Conservation (phyloP, 2,329 filamentous ascomycete genomes). For the Aureobasidium uvarum region DNA sequence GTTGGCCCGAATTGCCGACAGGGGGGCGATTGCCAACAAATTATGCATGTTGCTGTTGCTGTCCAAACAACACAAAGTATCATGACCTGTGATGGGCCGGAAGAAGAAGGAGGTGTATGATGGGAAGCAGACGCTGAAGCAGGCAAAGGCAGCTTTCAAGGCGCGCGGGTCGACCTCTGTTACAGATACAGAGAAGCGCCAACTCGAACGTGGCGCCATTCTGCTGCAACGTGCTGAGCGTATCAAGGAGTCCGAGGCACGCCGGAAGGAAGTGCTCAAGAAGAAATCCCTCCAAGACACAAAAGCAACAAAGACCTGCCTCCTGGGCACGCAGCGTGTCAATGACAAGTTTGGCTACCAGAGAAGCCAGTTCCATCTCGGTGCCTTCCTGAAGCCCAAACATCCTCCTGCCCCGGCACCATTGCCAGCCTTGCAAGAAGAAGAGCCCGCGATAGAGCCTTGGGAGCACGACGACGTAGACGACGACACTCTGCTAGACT, state of each 20-base stretch:
- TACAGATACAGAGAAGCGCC: constrained; percentile 36
- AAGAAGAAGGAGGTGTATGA: constrained; percentile 22
- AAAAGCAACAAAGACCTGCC: constrained; percentile 28
- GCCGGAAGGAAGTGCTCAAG: constrained; percentile 35
- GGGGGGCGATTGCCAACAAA: constrained; percentile 1
- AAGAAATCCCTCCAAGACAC: constrained; percentile 34
- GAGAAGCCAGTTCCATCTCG: constrained; percentile 40
- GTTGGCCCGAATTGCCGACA: background rate
- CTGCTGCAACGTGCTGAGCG: constrained; percentile 39
- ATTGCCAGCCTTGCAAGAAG: background rate
- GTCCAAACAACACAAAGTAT: background rate
- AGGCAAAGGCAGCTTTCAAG: constrained; percentile 42
- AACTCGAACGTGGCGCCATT: constrained; percentile 38
- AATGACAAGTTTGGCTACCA: constrained; percentile 39
- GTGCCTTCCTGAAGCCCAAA: constrained; percentile 36
- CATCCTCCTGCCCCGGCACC: background rate
- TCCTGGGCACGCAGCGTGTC: constrained; percentile 36
- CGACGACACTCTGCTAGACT: constrained; percentile 36
- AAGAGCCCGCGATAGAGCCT: background rate
- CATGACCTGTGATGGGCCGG: constrained; percentile 19
- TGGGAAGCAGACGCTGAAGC: constrained; percentile 37
- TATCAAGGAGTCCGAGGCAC: constrained; percentile 38
- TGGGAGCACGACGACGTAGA: constrained; percentile 34
- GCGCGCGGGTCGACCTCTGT: constrained; percentile 36
- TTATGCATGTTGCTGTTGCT: constrained; percentile 9